Evolutionary conservation across 129 eudicot genomes (phyloP), one percentile per base, ranked within the genome.

Genomic region (Gnaphalium uliginosum): DNA sequence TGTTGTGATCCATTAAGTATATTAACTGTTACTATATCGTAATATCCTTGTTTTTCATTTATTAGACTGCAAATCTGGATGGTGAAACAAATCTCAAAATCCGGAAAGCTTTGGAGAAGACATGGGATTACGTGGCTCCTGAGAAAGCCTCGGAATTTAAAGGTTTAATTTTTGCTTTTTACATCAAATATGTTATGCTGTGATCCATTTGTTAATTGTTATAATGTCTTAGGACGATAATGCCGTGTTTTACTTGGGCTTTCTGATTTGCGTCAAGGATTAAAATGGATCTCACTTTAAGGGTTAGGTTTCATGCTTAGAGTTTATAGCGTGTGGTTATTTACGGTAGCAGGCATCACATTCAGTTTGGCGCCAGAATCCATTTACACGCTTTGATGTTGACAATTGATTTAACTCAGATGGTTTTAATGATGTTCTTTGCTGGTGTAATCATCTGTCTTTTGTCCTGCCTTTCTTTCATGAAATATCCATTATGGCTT

Each of bases 41-140:
- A 35, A 62, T 69, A 32, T 61, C 39, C 48, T 24, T 74, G 26
- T 81, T 77, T 11, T 66, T 66, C 57, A 71, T 58, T 59, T 68
- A 19, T 68, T 85, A 94, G 99, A 94, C 99, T 68, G 96, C 99
- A 75, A 94, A 94, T 84, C 81, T 94, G 87, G 99, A 94, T 77
- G 99, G 99, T 64, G 99, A 94, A 89, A 94, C 99, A 73, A 94
- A 94, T 79, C 85, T 94, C 68, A 94, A 94, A 89, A 94, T 94
- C 73, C 82, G 99, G 81, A 94, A 94, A 85, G 99, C 99, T 61
- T 73, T 87, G 72, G 99, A 94, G 79, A 94, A 86, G 87, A 94
- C 99, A 10, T 94, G 99, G 99, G 99, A 94, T 80, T 94, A 85
- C 62, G 71, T 87, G 70, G 60, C 89, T 72, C 94, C 97, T 30